Conservation (phyloP, 2,329 filamentous ascomycete genomes). For the Lasiodiplodia gonubiensis region DNA sequence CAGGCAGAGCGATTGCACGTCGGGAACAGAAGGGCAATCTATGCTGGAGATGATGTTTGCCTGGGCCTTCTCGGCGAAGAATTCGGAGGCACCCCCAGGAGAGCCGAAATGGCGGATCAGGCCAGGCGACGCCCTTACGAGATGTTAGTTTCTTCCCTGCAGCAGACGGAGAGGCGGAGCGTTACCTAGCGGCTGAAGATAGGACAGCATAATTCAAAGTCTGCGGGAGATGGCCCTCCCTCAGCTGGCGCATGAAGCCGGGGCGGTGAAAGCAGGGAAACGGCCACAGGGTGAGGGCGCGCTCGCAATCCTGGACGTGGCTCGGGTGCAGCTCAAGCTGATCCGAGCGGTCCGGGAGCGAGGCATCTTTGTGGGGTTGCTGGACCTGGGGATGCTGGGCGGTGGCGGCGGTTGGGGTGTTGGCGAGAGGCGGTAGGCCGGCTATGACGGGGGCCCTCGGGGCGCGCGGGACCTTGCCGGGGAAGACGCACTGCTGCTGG, state of each 20-base stretch:
- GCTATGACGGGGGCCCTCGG: conserved; percentile 16
- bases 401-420: conserved; percentile 2
- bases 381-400: neutral
- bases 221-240: conserved; percentile 18
- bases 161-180: neutral
- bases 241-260: conserved; percentile 21
- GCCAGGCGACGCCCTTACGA: conserved; percentile 21
- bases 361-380: neutral
- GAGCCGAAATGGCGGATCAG: conserved; percentile 22
- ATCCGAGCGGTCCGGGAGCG: conserved; percentile 12
- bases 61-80: conserved; percentile 21
- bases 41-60: conserved; percentile 18
- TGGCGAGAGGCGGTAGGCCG: conserved; percentile 6
- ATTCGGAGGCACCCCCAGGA: conserved; percentile 19
- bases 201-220: conserved; percentile 24
- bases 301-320: conserved; percentile 25
- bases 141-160: neutral
- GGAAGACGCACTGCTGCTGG: conserved; percentile 24
- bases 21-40: conserved; percentile 22
- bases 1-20: conserved; percentile 23
- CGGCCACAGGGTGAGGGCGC: conserved; percentile 20
- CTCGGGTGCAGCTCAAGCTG: conserved; percentile 21
- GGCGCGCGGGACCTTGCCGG: conserved; percentile 22
- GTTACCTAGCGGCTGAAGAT: conserved; percentile 14
- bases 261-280: conserved; percentile 27